A percentile compares a stretch with the other conserved stretches of the same genome.
Conservation (phyloP, 169 alveolate genomes). For the Cryptosporidium sp. region DNA sequence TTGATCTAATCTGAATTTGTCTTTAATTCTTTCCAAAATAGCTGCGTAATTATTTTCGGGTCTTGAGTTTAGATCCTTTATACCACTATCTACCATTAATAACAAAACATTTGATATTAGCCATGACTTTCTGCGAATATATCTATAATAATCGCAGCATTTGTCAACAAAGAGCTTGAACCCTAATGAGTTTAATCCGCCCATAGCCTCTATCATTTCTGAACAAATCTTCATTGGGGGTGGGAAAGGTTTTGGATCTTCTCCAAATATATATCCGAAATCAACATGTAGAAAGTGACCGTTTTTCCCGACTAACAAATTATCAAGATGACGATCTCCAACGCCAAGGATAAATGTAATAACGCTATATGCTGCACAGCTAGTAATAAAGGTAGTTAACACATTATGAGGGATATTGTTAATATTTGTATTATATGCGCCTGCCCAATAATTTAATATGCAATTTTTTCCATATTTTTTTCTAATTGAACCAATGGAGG, state of each 20-base stretch:
- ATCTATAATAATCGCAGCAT: constrained; percentile 86
- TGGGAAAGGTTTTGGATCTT: constrained; percentile 90
- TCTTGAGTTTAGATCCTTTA: constrained; percentile 87
- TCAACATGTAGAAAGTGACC: constrained; percentile 98
- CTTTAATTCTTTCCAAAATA: constrained; percentile 83
- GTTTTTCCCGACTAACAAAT: constrained; percentile 91
- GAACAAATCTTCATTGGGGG: constrained; percentile 94
- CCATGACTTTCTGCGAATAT: constrained; percentile 88
- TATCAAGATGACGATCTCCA: constrained; percentile 99
- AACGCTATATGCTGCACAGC: constrained; percentile 98
- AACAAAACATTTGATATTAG: constrained; percentile 88
- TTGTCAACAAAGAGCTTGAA: constrained; percentile 83
- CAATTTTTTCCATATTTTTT: constrained; percentile 77
- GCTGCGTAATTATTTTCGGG: constrained; percentile 72
- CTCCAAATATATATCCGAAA: constrained; percentile 97
- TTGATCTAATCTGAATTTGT: constrained; percentile 86
- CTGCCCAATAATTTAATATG: constrained; percentile 76
- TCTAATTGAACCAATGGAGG: constrained; percentile 72
- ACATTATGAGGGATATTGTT: constrained; percentile 38
- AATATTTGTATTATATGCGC: constrained; percentile 41
- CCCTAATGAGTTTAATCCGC: constrained; percentile 91
- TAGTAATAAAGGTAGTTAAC: constrained; percentile 89
- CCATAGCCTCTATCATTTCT: constrained; percentile 93
- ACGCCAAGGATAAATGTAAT: constrained; percentile 97
- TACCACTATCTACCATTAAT: constrained; percentile 93